Percentiles rank a stretch among this genome's conserved stretches.
Conservation (phyloP, 2,329 filamentous ascomycete species). For the Pleurostoma richardsiae region DNA sequence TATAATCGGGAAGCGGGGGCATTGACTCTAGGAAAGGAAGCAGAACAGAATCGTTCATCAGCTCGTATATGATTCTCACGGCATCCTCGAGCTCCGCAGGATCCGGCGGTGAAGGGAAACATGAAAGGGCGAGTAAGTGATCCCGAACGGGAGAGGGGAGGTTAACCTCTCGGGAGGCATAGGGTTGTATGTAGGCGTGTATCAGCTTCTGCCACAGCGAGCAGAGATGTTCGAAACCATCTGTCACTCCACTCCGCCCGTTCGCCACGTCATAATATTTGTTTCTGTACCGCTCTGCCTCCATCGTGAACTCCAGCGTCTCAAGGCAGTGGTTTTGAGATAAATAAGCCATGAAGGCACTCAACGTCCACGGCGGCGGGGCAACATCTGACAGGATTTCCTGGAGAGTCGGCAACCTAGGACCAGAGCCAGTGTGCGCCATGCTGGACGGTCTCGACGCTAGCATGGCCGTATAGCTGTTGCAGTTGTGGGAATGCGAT, state of each 20-base stretch:
- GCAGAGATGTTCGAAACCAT: conserved; percentile 61
- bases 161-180: conserved; percentile 83
- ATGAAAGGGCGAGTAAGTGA: conserved; percentile 62
- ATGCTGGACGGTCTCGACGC: conserved; percentile 45
- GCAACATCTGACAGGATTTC: conserved; percentile 87
- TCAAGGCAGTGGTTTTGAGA: conserved; percentile 97
- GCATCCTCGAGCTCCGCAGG: conserved; percentile 77
- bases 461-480: conserved; percentile 36
- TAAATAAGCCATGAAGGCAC: conserved; percentile 92
- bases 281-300: conserved; percentile 76
- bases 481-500: conserved; percentile 37
- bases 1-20: conserved; percentile 29
- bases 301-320: conserved; percentile 93
- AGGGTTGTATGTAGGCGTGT: conserved; percentile 84
- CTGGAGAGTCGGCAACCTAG: conserved; percentile 62
- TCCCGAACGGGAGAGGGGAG: conserved; percentile 83
- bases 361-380: conserved; percentile 82
- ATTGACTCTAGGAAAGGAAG: conserved; percentile 81
- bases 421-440: conserved; percentile 32
- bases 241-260: conserved; percentile 34
- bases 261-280: conserved; percentile 42
- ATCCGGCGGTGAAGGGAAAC: conserved; percentile 56
- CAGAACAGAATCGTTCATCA: conserved; percentile 96
- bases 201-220: conserved; percentile 84
- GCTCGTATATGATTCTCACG: conserved; percentile 82